Conservation (phyloP, 768 basidiomycete genomes). For the Clavulina sp. region DNA sequence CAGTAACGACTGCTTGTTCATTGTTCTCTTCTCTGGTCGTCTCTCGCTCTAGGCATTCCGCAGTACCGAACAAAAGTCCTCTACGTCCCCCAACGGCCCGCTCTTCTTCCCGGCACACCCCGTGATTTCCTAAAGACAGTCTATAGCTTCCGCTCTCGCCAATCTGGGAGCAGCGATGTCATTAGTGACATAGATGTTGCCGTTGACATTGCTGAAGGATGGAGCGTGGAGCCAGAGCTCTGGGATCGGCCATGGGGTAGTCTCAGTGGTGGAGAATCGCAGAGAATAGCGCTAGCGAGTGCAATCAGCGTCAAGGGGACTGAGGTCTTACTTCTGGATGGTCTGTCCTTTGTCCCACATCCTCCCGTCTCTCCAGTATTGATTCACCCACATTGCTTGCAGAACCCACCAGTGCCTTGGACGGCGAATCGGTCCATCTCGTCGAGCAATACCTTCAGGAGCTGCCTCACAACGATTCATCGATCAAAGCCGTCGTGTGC, state of each 20-base stretch:
- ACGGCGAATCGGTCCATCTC: slow-evolving; percentile 40
- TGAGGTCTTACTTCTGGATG: slow-evolving; percentile 65
- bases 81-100: slow-evolving; percentile 80
- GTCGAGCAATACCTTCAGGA: slow-evolving; percentile 48
- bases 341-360: slow-evolving; percentile 22
- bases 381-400: slow-evolving; percentile 1
- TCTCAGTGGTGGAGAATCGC: slow-evolving; percentile 74
- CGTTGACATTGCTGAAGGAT: slow-evolving; percentile 36
- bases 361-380: neutral
- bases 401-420: slow-evolving; percentile 88
- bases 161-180: slow-evolving; percentile 11
- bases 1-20: no score
- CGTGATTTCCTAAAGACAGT: slow-evolving; percentile 48
- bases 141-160: slow-evolving; percentile 32
- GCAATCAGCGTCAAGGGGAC: slow-evolving; percentile 57
- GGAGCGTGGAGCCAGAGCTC: slow-evolving; percentile 49
- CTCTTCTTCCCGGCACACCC: slow-evolving; percentile 70
- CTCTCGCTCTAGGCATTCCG: slow-evolving; percentile 40
- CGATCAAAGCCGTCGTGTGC: slow-evolving; percentile 63
- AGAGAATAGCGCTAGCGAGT: slow-evolving; percentile 63
- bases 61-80: slow-evolving; percentile 58
- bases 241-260: slow-evolving; percentile 70
- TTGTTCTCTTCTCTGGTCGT: neutral
- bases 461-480: slow-evolving; percentile 33
- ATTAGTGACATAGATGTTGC: slow-evolving; percentile 8